These are phyloP conservation scores for Pseudohalonectria lignicola DNA, from an alignment of 2,329 filamentous ascomycete genomes.

Conservation along the genomic window DNA sequence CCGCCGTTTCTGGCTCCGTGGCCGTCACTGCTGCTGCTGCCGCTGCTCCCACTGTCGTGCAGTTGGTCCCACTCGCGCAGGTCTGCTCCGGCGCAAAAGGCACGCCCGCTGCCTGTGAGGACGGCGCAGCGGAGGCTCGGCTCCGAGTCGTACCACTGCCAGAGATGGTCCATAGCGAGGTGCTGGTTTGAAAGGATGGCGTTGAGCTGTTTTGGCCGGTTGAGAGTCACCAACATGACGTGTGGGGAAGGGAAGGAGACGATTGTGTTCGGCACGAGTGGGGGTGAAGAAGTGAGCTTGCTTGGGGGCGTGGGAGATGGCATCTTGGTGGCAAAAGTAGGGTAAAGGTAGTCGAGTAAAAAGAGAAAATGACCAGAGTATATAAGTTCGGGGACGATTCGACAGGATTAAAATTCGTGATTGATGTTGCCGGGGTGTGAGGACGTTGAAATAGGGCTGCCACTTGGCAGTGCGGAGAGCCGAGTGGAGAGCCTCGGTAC, in stretches of 20 bases:
- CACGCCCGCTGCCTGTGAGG: conserved; percentile 50
- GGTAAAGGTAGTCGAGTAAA: no score
- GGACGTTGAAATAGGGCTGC: no score
- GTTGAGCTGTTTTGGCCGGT: conserved; percentile 48
- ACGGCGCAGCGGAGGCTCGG: conserved; percentile 50
- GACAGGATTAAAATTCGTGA: no score
- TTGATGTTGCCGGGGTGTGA: no score
- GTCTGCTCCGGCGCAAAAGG: conserved; percentile 60
- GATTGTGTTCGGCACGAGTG: conserved; percentile 25
- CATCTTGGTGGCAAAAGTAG: no score
- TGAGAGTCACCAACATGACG: conserved; percentile 48
- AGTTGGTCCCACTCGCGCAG: conserved; percentile 50
- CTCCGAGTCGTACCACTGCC: conserved; percentile 50
- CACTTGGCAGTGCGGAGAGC: no score
- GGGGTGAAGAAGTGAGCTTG: conserved; percentile 23
- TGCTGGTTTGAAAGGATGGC: conserved; percentile 39
- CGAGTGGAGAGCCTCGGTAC: no score
- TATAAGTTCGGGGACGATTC: no score
- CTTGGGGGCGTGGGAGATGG: neutral
- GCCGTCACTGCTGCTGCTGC: conserved; percentile 5
- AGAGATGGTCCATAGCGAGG: conserved; percentile 32
- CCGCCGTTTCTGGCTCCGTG: conserved; percentile 5
- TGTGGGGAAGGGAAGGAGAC: conserved; percentile 40
- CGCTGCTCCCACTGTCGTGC: conserved; percentile 1
- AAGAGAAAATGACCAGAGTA: no score